Evolutionary conservation across 805 yeast species (phyloP).

Genomic region (Jamesozyma hellenica): DNA sequence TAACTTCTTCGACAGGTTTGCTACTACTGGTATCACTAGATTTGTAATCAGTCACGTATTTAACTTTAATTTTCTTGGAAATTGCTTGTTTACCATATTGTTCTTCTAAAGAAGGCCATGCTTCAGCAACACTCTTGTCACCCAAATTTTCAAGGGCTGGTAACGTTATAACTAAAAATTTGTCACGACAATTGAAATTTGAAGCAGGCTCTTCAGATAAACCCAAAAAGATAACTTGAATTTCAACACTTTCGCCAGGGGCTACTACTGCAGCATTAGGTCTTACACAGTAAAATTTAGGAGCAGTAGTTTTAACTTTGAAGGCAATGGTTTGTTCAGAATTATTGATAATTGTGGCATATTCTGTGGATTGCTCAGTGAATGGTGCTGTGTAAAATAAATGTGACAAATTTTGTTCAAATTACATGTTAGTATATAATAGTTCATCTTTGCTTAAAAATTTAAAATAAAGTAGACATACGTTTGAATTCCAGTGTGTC

Average conservation of each 20-base stretch:
- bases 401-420: background rate
- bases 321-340: slow-evolving; percentile 60
- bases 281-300: slow-evolving; percentile 88
- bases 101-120: slow-evolving; percentile 67
- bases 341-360: slow-evolving; percentile 43
- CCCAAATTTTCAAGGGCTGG: slow-evolving; percentile 57
- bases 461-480: slow-evolving; percentile 37
- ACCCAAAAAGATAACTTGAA: slow-evolving; percentile 81
- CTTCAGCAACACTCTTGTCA: slow-evolving; percentile 50
- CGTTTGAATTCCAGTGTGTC: slow-evolving; percentile 65
- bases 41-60: slow-evolving; percentile 27
- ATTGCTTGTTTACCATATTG: slow-evolving; percentile 44
- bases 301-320: slow-evolving; percentile 97
- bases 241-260: slow-evolving; percentile 64
- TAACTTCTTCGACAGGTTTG: slow-evolving; percentile 1
- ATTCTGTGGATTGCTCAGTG: slow-evolving; percentile 58
- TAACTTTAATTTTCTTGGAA: slow-evolving; percentile 60
- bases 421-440: background rate
- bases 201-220: slow-evolving; percentile 61
- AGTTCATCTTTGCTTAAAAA: background rate
- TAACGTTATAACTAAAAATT: slow-evolving; percentile 79
- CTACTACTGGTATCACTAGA: slow-evolving; percentile 1
- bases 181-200: slow-evolving; percentile 78
- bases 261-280: slow-evolving; percentile 80
- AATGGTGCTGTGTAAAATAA: slow-evolving; percentile 49